Conservation (phyloP, 257 asterid species). For the Solanum medicagineum region DNA sequence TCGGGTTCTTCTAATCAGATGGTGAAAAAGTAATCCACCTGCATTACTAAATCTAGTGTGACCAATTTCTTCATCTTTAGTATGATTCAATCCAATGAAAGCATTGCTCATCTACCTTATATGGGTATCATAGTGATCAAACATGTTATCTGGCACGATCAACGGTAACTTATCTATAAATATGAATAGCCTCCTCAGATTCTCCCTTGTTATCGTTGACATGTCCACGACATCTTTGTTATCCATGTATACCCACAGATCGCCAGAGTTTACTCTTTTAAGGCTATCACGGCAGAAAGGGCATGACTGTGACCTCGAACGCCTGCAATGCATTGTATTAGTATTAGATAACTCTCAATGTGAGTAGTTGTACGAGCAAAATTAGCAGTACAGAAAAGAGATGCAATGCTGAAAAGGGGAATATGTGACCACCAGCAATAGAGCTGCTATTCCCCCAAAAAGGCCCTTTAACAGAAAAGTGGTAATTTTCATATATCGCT, state of each 20-base stretch:
- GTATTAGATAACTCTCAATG: neutral
- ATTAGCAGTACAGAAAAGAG: neutral
- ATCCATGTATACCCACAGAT: conserved; percentile 82
- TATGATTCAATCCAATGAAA: neutral
- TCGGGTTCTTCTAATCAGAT: neutral
- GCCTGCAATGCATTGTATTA: conserved; percentile 40
- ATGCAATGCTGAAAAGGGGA: neutral
- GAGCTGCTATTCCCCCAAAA: neutral
- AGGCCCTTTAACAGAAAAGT: neutral
- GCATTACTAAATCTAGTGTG: neutral
- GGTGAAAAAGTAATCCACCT: neutral
- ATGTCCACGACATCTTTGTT: conserved; percentile 58
- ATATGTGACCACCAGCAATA: neutral
- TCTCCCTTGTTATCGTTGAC: conserved; percentile 64
- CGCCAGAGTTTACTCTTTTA: conserved; percentile 73
- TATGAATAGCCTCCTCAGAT: conserved; percentile 77
- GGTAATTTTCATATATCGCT: neutral
- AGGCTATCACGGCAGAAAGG: conserved; percentile 96
- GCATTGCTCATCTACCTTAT: conserved; percentile 31
- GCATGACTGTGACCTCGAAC: conserved; percentile 81
- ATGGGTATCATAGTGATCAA: conserved; percentile 69
- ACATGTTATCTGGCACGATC: conserved; percentile 61
- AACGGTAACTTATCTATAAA: conserved; percentile 81
- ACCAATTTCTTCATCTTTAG: neutral
- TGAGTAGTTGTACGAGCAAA: neutral